These are phyloP conservation scores for apple (Malus domestica) DNA, from an alignment of 306 rosid genomes.

Conservation along the genomic window DNA sequence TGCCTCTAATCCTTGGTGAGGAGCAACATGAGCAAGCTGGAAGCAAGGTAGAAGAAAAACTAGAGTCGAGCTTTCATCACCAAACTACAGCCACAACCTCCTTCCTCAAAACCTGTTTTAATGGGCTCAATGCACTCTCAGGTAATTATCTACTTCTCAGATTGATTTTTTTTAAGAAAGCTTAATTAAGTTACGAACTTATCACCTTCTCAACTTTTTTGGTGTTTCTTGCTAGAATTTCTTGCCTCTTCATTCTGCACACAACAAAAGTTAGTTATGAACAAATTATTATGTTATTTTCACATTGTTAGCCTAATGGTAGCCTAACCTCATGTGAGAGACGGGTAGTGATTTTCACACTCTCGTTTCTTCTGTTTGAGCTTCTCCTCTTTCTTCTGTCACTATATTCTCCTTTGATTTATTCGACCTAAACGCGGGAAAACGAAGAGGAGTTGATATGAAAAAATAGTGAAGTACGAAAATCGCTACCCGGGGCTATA, in stretches of 20 bases:
- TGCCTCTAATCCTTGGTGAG: slow-evolving; percentile 27
- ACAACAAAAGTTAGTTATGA: neutral
- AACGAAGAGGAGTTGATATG: too few species aligned
- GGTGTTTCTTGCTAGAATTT: neutral
- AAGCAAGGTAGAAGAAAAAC: slow-evolving; percentile 12
- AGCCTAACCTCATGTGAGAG: neutral
- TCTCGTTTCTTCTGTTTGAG: too few species aligned
- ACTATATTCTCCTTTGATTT: too few species aligned
- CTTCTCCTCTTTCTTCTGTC: too few species aligned
- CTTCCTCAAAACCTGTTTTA: slow-evolving; percentile 31
- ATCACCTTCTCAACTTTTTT: neutral
- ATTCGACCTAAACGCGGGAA: too few species aligned
- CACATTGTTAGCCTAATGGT: neutral
- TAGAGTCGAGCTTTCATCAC: slow-evolving; percentile 1
- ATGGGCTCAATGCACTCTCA: slow-evolving; percentile 39
- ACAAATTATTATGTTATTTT: neutral
- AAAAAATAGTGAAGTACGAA: too few species aligned
- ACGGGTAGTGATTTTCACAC: neutral
- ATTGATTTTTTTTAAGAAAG: too few species aligned
- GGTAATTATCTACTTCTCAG: slow-evolving; percentile 2
- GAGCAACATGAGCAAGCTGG: neutral
- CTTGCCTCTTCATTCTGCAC: neutral
- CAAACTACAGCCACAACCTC: slow-evolving; percentile 10
- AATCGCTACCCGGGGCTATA: too few species aligned
- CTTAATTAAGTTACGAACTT: neutral